Conservation (phyloP, 768 basidiomycete genomes). For the Daedaleopsis sinensis region DNA sequence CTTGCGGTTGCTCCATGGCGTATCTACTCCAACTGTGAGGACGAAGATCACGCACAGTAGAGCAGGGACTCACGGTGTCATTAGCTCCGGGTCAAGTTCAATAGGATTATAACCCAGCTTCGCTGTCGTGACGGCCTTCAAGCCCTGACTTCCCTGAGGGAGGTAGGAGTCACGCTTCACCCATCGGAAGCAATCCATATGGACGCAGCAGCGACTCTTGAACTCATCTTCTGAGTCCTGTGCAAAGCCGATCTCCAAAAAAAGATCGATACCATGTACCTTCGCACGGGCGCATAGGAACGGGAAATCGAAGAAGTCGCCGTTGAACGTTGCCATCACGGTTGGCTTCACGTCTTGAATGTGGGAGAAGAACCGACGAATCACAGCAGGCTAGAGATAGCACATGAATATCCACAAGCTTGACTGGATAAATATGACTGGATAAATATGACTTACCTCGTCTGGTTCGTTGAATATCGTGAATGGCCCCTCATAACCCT, state of each 20-base stretch:
- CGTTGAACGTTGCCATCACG: conserved; percentile 98
- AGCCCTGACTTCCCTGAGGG: conserved; percentile 96
- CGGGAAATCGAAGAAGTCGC: conserved; percentile 99
- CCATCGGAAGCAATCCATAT: conserved; percentile 99
- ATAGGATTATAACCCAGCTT: conserved; percentile 97
- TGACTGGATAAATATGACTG: conserved; percentile 15
- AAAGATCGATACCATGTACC: conserved; percentile 95
- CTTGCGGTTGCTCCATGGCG: conserved; percentile 93
- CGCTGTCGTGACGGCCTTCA: conserved; percentile 96
- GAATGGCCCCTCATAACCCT: conserved; percentile 97
- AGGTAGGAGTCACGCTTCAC: conserved; percentile 99
- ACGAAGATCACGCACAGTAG: conserved; percentile 6
- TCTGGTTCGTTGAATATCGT: conserved; percentile 92
- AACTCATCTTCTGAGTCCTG: conserved; percentile 94
- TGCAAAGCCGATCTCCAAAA: conserved; percentile 88
- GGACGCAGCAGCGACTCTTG: conserved; percentile 89
- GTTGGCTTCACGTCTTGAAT: conserved; percentile 94
- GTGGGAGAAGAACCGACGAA: conserved; percentile 90
- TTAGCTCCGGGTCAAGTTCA: conserved; percentile 96
- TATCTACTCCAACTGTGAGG: conserved; percentile 58
- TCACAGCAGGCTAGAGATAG: conserved; percentile 66
- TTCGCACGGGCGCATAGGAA: conserved; percentile 88
- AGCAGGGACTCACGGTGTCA: conserved; percentile 84
- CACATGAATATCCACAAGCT: neutral
- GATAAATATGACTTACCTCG: conserved; percentile 58